A percentile compares a stretch with the other conserved stretches of the same genome.
Conservation (phyloP, 2,329 filamentous ascomycete species). For the Calonectria crousiana region DNA sequence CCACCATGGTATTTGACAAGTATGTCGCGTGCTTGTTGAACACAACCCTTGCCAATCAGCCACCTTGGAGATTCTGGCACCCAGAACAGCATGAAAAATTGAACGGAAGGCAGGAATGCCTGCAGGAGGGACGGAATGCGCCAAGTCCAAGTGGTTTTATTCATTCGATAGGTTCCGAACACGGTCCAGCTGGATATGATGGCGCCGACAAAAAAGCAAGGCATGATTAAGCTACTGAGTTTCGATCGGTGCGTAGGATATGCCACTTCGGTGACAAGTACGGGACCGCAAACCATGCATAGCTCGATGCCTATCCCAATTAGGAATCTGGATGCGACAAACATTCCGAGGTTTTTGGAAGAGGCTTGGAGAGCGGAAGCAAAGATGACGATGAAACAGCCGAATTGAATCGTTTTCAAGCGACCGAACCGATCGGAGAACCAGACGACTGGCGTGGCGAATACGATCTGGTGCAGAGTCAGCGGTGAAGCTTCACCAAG, state of each 20-base stretch:
- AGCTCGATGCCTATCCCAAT: slow-evolving; percentile 45
- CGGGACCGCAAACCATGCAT: slow-evolving; percentile 40
- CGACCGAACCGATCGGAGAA: neutral
- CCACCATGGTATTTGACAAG: neutral
- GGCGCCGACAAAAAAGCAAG: slow-evolving; percentile 32
- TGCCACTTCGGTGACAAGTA: slow-evolving; percentile 47
- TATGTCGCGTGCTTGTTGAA: neutral
- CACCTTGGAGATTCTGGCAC: slow-evolving; percentile 11
- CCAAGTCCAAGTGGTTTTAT: slow-evolving; percentile 10
- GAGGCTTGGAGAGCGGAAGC: slow-evolving; percentile 47
- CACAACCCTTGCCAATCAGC: neutral
- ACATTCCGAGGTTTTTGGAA: slow-evolving; percentile 37
- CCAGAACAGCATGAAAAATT: slow-evolving; percentile 24
- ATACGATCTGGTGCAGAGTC: neutral
- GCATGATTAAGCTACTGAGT: slow-evolving; percentile 45
- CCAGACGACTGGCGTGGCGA: neutral
- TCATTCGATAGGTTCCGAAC: slow-evolving; percentile 11
- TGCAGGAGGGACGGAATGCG: slow-evolving; percentile 16
- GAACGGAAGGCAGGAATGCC: neutral
- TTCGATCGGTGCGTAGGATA: slow-evolving; percentile 47
- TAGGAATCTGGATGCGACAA: slow-evolving; percentile 44
- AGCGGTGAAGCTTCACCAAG: neutral
- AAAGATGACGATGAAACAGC: slow-evolving; percentile 38
- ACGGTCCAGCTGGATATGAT: slow-evolving; percentile 10
- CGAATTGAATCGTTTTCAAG: neutral